Percentiles rank a stretch among this genome's conserved stretches.
phyloP scores from a whole-genome alignment of 2,329 filamentous ascomycete species.

The Pseudofabraea citricarpa region DNA sequence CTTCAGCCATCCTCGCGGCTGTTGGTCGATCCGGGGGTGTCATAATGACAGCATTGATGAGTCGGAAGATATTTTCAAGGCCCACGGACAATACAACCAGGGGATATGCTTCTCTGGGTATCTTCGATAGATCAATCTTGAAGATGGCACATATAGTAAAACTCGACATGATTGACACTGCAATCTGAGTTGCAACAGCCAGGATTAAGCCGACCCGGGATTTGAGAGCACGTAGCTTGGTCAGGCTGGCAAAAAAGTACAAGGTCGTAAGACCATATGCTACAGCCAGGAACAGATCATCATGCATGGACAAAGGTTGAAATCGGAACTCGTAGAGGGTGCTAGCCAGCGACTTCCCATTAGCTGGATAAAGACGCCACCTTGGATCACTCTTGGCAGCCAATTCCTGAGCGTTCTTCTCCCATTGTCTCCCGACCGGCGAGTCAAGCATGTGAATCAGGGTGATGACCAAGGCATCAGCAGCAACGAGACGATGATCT shows the following conservation, averaged over 20 bases:
- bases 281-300: slow-evolving; percentile 57
- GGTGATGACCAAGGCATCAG: slow-evolving; percentile 75
- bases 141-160: slow-evolving; percentile 75
- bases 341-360: slow-evolving; percentile 48
- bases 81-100: slow-evolving; percentile 71
- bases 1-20: slow-evolving; percentile 65
- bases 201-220: slow-evolving; percentile 68
- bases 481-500: slow-evolving; percentile 61
- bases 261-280: slow-evolving; percentile 60
- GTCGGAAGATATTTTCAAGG: slow-evolving; percentile 71
- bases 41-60: slow-evolving; percentile 73
- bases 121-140: slow-evolving; percentile 68
- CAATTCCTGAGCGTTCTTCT: slow-evolving; percentile 50
- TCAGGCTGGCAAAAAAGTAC: slow-evolving; percentile 64
- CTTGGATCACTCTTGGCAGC: slow-evolving; percentile 41
- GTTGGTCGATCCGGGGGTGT: slow-evolving; percentile 66
- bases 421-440: slow-evolving; percentile 61
- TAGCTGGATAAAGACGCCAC: slow-evolving; percentile 62
- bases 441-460: slow-evolving; percentile 65
- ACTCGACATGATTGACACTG: slow-evolving; percentile 70
- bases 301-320: slow-evolving; percentile 63
- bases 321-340: slow-evolving; percentile 77
- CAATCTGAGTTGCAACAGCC: slow-evolving; percentile 65
- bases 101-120: slow-evolving; percentile 71
- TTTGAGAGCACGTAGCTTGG: slow-evolving; percentile 69